Evolutionary conservation across 106 monocot genomes (phyloP), one percentile per base, ranked within the genome.

Genomic region (Allium cepa): DNA sequence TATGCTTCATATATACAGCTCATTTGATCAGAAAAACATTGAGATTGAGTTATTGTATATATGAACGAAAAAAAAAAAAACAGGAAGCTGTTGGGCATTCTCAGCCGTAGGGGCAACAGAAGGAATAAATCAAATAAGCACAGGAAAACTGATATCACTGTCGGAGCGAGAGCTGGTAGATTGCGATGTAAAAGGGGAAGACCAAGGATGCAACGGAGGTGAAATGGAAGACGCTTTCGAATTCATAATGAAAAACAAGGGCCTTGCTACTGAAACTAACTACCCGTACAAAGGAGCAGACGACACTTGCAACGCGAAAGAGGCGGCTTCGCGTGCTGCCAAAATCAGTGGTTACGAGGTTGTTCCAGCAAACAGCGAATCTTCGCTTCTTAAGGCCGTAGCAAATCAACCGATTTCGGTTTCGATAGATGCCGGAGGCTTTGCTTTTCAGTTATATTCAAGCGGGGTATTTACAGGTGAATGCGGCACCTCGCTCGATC

Each of bases 291-390:
- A 45, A 10, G 22, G 13, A 6, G 11, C 58, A 15, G 11, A 59
- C 7, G 58, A 14, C 11, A 10, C 58, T 17, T 59, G 58, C 58
- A 59, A 59, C 8, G 22, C 22, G 22, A 22, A 22, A 22, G 22
- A 22, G 22, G 14, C 58, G 16, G 58, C 13, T n/a, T 59, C 58
- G 1, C 13, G 0, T 3, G 58, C 13, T n/a, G 77, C 61, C n/a
- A 59, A 62, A 1, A 82, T 82, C 50, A 47, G 47, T 26, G 73
- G 82, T 22, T 74, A 56, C 51, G 53, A 77, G 47, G 46, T 60
- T 27, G 82, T 82, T 1, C 77, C 77, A 1, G 17, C n/a, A 4
- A 78, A 77, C 17, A 62, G 57, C 18, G 82, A 82, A 60, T 28
- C 22, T 4, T 63, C 82, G 17, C 70, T 82, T 14, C 22, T 74